Conservation (phyloP, 2,329 filamentous ascomycete species). For the Apiospora aurea region DNA sequence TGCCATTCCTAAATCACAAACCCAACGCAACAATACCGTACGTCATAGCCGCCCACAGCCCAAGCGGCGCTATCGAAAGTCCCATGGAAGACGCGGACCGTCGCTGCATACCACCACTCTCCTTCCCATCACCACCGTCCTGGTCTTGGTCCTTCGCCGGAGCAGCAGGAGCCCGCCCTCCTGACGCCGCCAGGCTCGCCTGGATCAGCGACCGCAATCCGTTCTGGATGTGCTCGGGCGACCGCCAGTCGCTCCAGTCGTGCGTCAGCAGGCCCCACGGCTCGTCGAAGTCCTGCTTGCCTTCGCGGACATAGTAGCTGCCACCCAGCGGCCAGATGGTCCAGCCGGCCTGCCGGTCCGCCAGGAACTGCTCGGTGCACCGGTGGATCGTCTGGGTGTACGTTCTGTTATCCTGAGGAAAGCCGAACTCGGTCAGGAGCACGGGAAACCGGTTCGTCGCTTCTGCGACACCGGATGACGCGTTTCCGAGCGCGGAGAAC, state of each 20-base stretch:
- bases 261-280: conserved; percentile 61
- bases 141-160: not conserved
- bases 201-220: conserved; percentile 47
- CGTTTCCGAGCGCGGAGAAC: conserved; percentile 53
- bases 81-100: not conserved
- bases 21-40: not conserved
- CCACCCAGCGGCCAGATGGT: conserved; percentile 64
- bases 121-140: not conserved
- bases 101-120: not conserved
- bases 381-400: conserved; percentile 56
- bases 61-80: not conserved
- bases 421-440: conserved; percentile 61
- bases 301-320: conserved; percentile 63
- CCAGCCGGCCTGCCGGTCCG: conserved; percentile 58
- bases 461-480: conserved; percentile 35
- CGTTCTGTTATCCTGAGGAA: conserved; percentile 53
- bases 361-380: conserved; percentile 58
- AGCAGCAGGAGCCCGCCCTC: not conserved
- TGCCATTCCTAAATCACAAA: not conserved
- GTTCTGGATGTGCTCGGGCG: conserved; percentile 47
- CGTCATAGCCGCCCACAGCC: not conserved
- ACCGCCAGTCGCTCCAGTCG: conserved; percentile 60
- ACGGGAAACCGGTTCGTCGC: conserved; percentile 52
- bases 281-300: conserved; percentile 61
- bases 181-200: conserved; percentile 33